Evolutionary conservation across 1,284 basidiomycete genomes (phyloP).

Genomic region (Tilletia indica): DNA sequence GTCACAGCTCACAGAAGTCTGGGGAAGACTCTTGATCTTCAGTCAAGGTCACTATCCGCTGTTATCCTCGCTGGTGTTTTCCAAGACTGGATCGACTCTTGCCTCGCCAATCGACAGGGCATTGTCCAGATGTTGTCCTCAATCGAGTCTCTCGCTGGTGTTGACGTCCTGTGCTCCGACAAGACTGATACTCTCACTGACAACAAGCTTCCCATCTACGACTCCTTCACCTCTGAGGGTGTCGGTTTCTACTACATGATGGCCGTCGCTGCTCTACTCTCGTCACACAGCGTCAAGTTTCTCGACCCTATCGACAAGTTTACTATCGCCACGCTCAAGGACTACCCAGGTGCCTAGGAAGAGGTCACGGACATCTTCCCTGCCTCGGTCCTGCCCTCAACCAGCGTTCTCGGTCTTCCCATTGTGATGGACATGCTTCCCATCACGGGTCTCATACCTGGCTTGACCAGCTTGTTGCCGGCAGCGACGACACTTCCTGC

Average conservation of each 20-base stretch:
- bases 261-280: conserved; percentile 63
- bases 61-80: conserved; percentile 57
- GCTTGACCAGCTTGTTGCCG: no score
- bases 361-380: no score
- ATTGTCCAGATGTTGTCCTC: conserved; percentile 67
- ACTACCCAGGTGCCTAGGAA: conserved; percentile 63
- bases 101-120: conserved; percentile 62
- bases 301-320: conserved; percentile 66
- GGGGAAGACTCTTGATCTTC: no score
- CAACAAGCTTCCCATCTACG: conserved; percentile 64
- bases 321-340: conserved; percentile 62
- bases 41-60: no score
- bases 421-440: no score
- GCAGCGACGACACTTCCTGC: no score
- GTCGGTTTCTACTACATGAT: conserved; percentile 61
- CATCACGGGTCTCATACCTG: no score
- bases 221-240: conserved; percentile 60
- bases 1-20: no score
- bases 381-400: no score
- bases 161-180: conserved; percentile 64
- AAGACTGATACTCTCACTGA: conserved; percentile 65
- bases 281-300: conserved; percentile 63
- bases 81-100: conserved; percentile 61
- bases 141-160: conserved; percentile 65
- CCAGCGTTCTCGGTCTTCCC: no score